phyloP scores from a whole-genome alignment of 2,329 filamentous ascomycete species.

The Aspergillus arachidicola region DNA sequence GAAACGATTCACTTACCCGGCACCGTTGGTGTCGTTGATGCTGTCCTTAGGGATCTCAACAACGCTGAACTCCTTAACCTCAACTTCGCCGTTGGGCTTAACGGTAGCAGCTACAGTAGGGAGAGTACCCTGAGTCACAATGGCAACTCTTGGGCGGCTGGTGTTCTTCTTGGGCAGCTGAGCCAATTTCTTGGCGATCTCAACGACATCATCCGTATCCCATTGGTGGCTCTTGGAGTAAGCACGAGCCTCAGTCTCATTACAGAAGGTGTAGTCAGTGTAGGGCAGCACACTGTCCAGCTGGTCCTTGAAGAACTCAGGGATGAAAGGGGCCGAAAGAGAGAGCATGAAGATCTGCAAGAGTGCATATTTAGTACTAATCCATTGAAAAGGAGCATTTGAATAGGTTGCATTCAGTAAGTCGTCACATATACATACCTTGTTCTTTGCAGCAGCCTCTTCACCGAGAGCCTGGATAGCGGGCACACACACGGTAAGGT shows the following conservation, averaged over 20 bases:
- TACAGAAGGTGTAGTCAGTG: constrained; percentile 95
- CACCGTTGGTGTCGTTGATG: constrained; percentile 96
- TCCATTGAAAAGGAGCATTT: neutral
- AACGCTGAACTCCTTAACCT: constrained; percentile 77
- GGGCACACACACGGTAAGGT: constrained; percentile 92
- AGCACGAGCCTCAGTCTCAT: constrained; percentile 89
- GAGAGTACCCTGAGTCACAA: constrained; percentile 93
- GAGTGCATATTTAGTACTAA: constrained; percentile 5
- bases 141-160: constrained; percentile 78
- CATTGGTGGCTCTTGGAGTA: constrained; percentile 83
- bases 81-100: constrained; percentile 65
- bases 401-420: neutral
- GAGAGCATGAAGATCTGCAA: constrained; percentile 76
- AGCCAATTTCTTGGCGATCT: constrained; percentile 83
- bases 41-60: constrained; percentile 73
- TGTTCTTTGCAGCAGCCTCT: constrained; percentile 85
- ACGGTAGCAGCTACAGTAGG: constrained; percentile 80
- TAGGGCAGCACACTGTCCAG: constrained; percentile 84
- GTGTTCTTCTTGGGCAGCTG: constrained; percentile 90
- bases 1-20: constrained; percentile 56
- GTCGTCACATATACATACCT: constrained; percentile 52
- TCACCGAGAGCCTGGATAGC: constrained; percentile 88
- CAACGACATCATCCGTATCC: constrained; percentile 73
- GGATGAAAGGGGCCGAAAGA: constrained; percentile 92
- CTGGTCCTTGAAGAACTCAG: constrained; percentile 96